Evolutionary conservation across 1,284 basidiomycete species (phyloP).

Genomic region (Trichosporon faecale): DNA sequence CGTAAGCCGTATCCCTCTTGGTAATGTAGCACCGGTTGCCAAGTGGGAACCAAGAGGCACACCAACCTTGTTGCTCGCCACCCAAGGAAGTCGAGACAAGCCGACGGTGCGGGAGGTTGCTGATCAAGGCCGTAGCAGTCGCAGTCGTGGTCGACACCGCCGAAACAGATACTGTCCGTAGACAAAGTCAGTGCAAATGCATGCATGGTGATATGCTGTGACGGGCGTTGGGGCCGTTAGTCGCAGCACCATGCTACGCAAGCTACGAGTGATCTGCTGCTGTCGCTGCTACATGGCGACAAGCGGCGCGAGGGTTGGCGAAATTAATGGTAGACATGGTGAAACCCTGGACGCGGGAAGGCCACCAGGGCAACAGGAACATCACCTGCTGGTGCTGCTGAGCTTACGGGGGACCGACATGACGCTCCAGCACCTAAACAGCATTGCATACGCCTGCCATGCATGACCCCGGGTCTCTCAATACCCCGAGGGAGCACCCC

Average conservation of each 20-base stretch:
- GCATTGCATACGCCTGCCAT: background rate
- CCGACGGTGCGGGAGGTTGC: background rate
- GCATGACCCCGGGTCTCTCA: background rate
- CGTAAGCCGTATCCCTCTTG: background rate
- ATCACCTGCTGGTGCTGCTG: background rate
- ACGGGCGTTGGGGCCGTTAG: background rate
- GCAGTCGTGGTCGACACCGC: background rate
- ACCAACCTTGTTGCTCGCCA: constrained; percentile 2
- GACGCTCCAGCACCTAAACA: background rate
- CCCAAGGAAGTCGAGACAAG: background rate
- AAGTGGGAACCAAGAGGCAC: constrained; percentile 7
- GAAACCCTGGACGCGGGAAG: background rate
- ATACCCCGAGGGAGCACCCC: background rate
- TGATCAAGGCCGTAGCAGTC: background rate
- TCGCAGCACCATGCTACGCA: background rate
- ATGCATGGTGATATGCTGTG: background rate
- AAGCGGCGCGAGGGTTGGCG: background rate
- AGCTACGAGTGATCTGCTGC: background rate
- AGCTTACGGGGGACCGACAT: background rate
- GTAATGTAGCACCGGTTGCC: background rate
- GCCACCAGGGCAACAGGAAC: constrained; percentile 1
- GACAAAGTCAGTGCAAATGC: background rate
- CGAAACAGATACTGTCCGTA: background rate
- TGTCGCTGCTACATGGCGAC: background rate
- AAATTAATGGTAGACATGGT: background rate